A percentile compares a stretch with the other conserved stretches of the same genome.
Conservation (phyloP, 2,329 filamentous ascomycete species). For the Aspergillus sp. region DNA sequence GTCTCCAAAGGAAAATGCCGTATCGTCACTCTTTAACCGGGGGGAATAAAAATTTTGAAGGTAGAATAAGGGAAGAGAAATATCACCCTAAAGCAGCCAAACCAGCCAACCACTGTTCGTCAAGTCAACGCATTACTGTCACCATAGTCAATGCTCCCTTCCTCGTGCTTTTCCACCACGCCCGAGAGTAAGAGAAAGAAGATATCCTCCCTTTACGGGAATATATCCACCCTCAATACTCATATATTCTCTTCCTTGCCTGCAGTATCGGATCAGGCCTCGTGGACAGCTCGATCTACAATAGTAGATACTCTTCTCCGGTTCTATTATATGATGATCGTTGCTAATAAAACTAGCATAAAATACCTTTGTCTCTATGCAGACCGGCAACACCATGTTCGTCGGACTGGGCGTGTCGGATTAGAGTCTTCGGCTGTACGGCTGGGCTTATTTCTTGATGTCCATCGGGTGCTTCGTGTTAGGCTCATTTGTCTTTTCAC, state of each 20-base stretch:
- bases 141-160: neutral
- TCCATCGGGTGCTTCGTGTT: slow-evolving; percentile 38
- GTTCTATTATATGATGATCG: neutral
- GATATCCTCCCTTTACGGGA: slow-evolving; percentile 9
- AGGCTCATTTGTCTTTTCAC: slow-evolving; percentile 36
- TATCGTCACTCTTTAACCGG: no score
- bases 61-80: no score
- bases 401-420: slow-evolving; percentile 35
- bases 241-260: slow-evolving; percentile 17
- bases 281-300: slow-evolving; percentile 24
- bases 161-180: neutral
- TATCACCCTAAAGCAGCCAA: no score
- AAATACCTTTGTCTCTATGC: slow-evolving; percentile 39
- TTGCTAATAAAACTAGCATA: slow-evolving; percentile 23
- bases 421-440: slow-evolving; percentile 34
- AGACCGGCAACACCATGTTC: slow-evolving; percentile 37
- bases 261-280: slow-evolving; percentile 23
- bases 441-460: slow-evolving; percentile 38
- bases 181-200: slow-evolving; percentile 2
- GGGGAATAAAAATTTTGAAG: no score
- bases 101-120: no score
- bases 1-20: no score
- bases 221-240: slow-evolving; percentile 16
- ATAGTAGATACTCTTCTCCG: slow-evolving; percentile 9
- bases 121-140: neutral